Conservation (phyloP, 2,329 filamentous ascomycete species). For the Akanthomyces lecanii region DNA sequence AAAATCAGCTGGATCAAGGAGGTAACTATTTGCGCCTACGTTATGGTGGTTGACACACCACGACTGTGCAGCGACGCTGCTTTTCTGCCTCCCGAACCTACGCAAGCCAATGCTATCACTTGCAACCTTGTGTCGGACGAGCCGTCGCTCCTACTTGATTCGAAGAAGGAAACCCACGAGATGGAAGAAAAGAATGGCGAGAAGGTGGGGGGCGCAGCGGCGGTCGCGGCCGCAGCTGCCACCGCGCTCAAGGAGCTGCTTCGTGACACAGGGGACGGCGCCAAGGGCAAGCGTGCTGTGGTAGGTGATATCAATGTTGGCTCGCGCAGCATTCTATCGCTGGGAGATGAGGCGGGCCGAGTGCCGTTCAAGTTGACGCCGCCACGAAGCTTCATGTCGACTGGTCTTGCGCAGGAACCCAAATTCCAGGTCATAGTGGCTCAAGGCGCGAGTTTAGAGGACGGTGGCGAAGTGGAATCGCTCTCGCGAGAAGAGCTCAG, state of each 20-base stretch:
- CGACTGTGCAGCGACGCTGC: slow-evolving; percentile 83
- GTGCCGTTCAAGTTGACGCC: slow-evolving; percentile 42
- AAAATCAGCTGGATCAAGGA: slow-evolving; percentile 92
- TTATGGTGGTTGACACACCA: slow-evolving; percentile 90
- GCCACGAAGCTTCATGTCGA: slow-evolving; percentile 37
- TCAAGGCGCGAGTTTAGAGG: slow-evolving; percentile 43
- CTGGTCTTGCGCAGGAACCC: slow-evolving; percentile 23
- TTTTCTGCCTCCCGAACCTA: slow-evolving; percentile 76
- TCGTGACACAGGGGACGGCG: slow-evolving; percentile 1
- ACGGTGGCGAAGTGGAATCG: slow-evolving; percentile 58
- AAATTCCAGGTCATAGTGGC: slow-evolving; percentile 39
- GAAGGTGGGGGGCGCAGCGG: slow-evolving; percentile 10
- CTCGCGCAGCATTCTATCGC: slow-evolving; percentile 45
- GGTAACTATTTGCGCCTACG: slow-evolving; percentile 81
- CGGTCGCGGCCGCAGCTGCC: neutral
- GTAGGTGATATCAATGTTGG: slow-evolving; percentile 54
- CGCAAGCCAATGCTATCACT: slow-evolving; percentile 69
- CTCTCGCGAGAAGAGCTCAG: slow-evolving; percentile 64
- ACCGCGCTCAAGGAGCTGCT: slow-evolving; percentile 16
- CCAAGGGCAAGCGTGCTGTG: slow-evolving; percentile 37
- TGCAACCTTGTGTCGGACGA: slow-evolving; percentile 65
- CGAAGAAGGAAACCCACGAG: slow-evolving; percentile 30
- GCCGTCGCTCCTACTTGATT: neutral
- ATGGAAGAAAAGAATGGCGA: slow-evolving; percentile 26
- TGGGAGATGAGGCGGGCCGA: slow-evolving; percentile 44